Evolutionary conservation across 192 early-diverging fungal genomes (phyloP), one percentile per base, ranked within the genome.

Genomic region (Gamsiella multidivaricata): DNA sequence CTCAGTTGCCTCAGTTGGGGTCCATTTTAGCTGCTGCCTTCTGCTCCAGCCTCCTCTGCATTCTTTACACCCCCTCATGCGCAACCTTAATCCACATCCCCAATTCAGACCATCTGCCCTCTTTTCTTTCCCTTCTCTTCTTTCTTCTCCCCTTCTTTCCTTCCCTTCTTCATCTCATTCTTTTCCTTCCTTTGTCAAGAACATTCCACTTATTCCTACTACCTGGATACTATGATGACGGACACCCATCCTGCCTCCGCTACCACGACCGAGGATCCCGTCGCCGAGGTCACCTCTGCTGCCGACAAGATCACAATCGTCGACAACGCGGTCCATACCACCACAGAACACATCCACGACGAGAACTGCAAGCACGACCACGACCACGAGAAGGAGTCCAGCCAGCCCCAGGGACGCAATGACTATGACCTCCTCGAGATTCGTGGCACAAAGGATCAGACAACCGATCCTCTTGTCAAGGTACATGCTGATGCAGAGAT

Each of bases 381-480:
- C 37, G 49, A 74, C 7, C 70, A 65, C 22, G 55, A 65, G 6
- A 18, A 36, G 20, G 65, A 58, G 25, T n/a, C 42, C 5, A 36
- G 47, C 57, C 18, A 63, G 39, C 39, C 74, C 26, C 74, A 78
- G 41, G 58, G 59, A 29, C 65, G 74, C 29, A 78, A 78, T 32
- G 80, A 81, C 37, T 87, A 82, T 57, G 85, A 87, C 62, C 72
- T 87, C 14, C 60, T 87, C 47, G 81, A 81, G 61, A 75, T 80
- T 37, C 61, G 66, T 32, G 78, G 78, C 57, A 85, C 81, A 42
- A 39, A 74, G 14, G 67, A 78, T 17, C 55, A 83, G 37, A 84
- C 83, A 5, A 70, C 64, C 11, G 85, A 87, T 56, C 85, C 85
- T 41, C 64, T 71, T 34, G 85, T 83, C 51, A 71, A 83, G 67